Evolutionary conservation across 148 eudicot genomes (phyloP), one percentile per base, ranked within the genome.

Genomic region (Drosera capensis): DNA sequence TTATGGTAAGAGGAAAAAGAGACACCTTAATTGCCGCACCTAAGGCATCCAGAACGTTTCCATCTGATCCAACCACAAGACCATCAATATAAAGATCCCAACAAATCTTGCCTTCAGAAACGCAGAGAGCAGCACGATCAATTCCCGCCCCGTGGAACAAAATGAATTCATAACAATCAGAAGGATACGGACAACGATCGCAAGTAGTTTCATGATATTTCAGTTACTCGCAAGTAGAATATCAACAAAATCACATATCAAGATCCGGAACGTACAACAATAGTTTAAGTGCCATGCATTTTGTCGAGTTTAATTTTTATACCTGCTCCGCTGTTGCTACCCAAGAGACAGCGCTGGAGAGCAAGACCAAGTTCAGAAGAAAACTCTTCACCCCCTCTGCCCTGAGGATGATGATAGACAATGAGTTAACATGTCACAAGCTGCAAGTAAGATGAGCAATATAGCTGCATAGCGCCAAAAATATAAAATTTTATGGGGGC

Each of bases 11-110:
- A 34, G n/a, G 18, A 20, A 14, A 20, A 25, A 48, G 1, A 25
- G 5, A 39, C 75, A 92, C 99, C 99, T 85, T 92, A 54, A 85
- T 81, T 20, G 88, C 99, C 61, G 95, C 95, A 34, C 80, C 99
- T 46, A 85, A 66, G 25, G 95, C 86, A 68, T 92, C 99, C 39
- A 92, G 56, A 54, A 92, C 48, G 68, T 92, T 92, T 20, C 99
- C 99, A 74, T 92, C 88, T 29, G 80, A 68, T 36, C 99, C 76
- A 45, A 85, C 74, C 34, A 92, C 94, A 25, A 92, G 94, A 23
- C 88, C 79, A 47, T 92, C 95, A 17, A 85, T 79, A 48, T 92
- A 92, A 39, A 85, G 80, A 72, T 92, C 99, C 99, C 99, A 92
- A 62, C 99, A 92, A 28, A 77, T 59, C 66, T 85, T 85, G 34